A percentile compares a stretch with the other conserved stretches of the same genome.
Conservation (phyloP, 2,329 filamentous ascomycete species). For the Orbilia javanica region DNA sequence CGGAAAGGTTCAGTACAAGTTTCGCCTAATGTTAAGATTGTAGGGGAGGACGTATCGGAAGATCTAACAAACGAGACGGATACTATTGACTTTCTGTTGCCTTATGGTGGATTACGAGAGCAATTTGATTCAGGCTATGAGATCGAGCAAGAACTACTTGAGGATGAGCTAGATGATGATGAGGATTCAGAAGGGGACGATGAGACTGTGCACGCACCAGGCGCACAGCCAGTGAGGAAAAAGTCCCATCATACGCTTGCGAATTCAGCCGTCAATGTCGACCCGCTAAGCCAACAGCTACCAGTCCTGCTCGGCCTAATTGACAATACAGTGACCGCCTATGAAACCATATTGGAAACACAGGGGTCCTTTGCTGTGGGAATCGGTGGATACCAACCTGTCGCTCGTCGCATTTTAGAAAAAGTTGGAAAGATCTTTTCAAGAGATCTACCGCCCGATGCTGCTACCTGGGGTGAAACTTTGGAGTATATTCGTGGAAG, state of each 20-base stretch:
- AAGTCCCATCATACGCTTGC: slow-evolving; percentile 36
- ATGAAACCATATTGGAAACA: slow-evolving; percentile 52
- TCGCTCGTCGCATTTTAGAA: slow-evolving; percentile 41
- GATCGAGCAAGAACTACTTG: slow-evolving; percentile 48
- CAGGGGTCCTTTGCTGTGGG: slow-evolving; percentile 52
- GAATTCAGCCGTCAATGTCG: slow-evolving; percentile 45
- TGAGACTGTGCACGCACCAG: slow-evolving; percentile 42
- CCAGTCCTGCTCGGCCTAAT: slow-evolving; percentile 42
- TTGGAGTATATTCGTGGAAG: slow-evolving; percentile 43
- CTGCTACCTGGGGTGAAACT: slow-evolving; percentile 52
- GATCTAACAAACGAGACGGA: slow-evolving; percentile 36
- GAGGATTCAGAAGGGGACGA: slow-evolving; percentile 42
- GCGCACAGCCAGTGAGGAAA: slow-evolving; percentile 25
- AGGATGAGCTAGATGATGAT: slow-evolving; percentile 28
- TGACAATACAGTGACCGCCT: slow-evolving; percentile 48
- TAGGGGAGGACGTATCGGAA: slow-evolving; percentile 48
- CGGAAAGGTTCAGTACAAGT: slow-evolving; percentile 26
- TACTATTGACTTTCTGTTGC: slow-evolving; percentile 49
- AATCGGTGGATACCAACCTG: slow-evolving; percentile 53
- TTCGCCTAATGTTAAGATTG: slow-evolving; percentile 52
- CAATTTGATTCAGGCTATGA: slow-evolving; percentile 55
- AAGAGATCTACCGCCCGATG: slow-evolving; percentile 40
- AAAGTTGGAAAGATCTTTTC: slow-evolving; percentile 53
- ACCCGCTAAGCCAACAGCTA: slow-evolving; percentile 50
- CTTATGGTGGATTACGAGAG: slow-evolving; percentile 48